Conservation (phyloP, 495 filamentous ascomycete genomes). For the Hyphodiscus hymeniophilus region DNA sequence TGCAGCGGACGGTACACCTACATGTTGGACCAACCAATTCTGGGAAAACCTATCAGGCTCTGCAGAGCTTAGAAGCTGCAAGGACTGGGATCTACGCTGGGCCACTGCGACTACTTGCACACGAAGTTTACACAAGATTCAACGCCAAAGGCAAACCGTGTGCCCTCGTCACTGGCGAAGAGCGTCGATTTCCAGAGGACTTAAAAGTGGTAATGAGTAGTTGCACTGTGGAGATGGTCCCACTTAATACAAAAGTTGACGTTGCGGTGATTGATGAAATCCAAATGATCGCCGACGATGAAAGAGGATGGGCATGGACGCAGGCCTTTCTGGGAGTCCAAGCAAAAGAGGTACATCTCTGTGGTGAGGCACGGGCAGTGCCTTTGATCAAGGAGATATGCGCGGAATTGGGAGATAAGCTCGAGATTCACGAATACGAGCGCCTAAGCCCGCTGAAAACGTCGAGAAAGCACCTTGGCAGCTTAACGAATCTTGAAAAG, state of each 20-base stretch:
- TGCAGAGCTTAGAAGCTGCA: conserved; percentile 74
- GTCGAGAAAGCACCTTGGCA: conserved; percentile 47
- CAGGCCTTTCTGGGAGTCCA: conserved; percentile 79
- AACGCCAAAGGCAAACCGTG: conserved; percentile 64
- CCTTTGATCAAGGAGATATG: conserved; percentile 75
- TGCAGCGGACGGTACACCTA: conserved; percentile 78
- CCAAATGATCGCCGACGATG: conserved; percentile 80
- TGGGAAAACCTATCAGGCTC: conserved; percentile 92
- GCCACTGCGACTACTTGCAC: conserved; percentile 80
- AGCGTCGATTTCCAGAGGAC: conserved; percentile 51
- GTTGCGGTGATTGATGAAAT: conserved; percentile 98
- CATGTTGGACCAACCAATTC: conserved; percentile 98
- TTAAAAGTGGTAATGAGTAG: conserved; percentile 50
- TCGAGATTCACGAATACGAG: conserved; percentile 72
- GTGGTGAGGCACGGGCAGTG: conserved; percentile 79
- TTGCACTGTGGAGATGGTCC: conserved; percentile 97
- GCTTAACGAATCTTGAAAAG: conserved; percentile 62
- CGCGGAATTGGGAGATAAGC: conserved; percentile 70
- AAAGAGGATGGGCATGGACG: conserved; percentile 96
- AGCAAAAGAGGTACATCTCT: conserved; percentile 86
- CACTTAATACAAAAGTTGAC: conserved; percentile 59
- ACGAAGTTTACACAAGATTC: conserved; percentile 84
- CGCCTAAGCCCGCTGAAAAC: conserved; percentile 71
- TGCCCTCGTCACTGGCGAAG: conserved; percentile 86
- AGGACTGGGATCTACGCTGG: conserved; percentile 83